These are phyloP conservation scores for Isoetes taiwanensis DNA, from an alignment of 75 land plant species.

Conservation along the genomic window DNA sequence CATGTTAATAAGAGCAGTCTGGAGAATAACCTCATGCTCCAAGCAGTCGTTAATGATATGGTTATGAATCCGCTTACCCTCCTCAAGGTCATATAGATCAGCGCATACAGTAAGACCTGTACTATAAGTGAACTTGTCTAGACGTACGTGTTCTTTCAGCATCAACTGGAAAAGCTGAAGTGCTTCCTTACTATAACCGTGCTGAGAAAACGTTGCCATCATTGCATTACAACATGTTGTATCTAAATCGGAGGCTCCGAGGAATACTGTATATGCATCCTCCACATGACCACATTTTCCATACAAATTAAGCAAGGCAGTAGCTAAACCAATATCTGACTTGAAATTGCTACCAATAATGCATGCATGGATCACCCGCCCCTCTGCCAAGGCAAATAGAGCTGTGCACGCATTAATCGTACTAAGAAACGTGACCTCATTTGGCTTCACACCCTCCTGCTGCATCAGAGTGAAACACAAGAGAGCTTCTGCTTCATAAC, in stretches of 20 bases:
- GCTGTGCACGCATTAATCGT: neutral
- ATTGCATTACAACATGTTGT: constrained; percentile 7
- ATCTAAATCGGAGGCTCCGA: too few species aligned
- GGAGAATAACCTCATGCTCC: too few species aligned
- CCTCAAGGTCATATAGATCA: too few species aligned
- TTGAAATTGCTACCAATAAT: neutral
- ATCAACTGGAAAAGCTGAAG: neutral
- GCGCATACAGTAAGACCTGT: too few species aligned
- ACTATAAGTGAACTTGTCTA: too few species aligned
- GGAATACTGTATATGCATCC: constrained; percentile 16
- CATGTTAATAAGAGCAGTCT: constrained; percentile 25
- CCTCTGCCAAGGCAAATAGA: neutral
- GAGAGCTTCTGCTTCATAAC: constrained; percentile 32
- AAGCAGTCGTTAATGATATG: too few species aligned
- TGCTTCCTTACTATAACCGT: neutral
- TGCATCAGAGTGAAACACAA: constrained; percentile 34
- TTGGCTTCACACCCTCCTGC: neutral
- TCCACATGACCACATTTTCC: constrained; percentile 12
- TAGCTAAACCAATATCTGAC: neutral
- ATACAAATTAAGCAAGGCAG: constrained; percentile 13
- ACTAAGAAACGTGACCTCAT: neutral
- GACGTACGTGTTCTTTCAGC: too few species aligned
- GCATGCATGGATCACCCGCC: constrained; percentile 5
- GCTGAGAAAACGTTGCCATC: neutral
- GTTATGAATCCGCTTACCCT: too few species aligned